phyloP scores from a whole-genome alignment of 257 asterid species.

The Solanum lycopersicoides region DNA sequence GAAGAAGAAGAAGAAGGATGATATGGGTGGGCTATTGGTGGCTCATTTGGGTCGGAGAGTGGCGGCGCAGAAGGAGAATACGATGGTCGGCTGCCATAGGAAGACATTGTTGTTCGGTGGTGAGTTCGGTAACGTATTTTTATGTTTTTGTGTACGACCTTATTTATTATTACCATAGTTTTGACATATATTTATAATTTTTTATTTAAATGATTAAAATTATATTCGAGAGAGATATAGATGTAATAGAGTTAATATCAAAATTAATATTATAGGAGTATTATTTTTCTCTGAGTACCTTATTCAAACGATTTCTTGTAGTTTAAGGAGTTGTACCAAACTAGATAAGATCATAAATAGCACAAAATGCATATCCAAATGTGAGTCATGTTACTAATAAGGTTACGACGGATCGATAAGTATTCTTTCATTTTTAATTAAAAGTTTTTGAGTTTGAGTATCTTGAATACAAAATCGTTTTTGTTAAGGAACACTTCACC shows the following conservation, averaged over 20 bases:
- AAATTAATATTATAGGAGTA: too few relatives aligned
- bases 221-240: fast-evolving
- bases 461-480: too few relatives aligned
- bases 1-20: not conserved
- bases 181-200: too few relatives aligned
- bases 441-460: too few relatives aligned
- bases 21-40: conserved; percentile 37
- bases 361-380: not conserved
- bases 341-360: not conserved
- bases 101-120: conserved; percentile 13
- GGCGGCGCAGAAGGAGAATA: conserved; percentile 78
- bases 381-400: too few relatives aligned
- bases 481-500: too few relatives aligned
- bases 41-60: conserved; percentile 27
- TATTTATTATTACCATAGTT: too few relatives aligned
- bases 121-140: too few relatives aligned
- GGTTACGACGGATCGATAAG: too few relatives aligned
- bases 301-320: not conserved
- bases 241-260: not conserved
- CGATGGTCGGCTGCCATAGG: conserved; percentile 13
- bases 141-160: too few relatives aligned
- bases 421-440: too few relatives aligned
- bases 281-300: not conserved
- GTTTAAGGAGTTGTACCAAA: not conserved
- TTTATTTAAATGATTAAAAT: too few relatives aligned